phyloP scores from a whole-genome alignment of 1,284 basidiomycete genomes.

The Rhodotorula sp. region DNA sequence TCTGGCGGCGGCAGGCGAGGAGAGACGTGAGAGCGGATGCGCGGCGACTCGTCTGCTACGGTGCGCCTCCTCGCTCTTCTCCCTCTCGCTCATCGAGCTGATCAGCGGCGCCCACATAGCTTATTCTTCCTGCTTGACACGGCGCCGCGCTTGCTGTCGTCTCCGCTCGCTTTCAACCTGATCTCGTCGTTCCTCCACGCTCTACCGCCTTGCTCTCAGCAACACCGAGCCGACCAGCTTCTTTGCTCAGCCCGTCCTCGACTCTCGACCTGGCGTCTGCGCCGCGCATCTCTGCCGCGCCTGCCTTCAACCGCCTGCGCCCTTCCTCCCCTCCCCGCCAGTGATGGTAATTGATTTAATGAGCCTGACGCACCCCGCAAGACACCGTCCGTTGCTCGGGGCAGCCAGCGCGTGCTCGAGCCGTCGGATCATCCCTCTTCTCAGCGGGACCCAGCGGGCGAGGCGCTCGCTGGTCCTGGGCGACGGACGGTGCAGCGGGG shows the following conservation, averaged over 20 bases:
- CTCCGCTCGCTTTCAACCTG: background rate
- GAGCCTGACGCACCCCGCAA: slow-evolving; percentile 10
- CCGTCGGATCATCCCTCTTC: background rate
- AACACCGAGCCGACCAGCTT: background rate
- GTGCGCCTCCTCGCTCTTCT: background rate
- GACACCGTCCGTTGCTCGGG: background rate
- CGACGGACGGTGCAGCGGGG: background rate
- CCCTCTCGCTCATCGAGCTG: background rate
- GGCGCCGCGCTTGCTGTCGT: background rate
- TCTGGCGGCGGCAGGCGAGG: background rate
- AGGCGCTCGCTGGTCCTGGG: background rate
- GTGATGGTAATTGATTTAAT: slow-evolving; percentile 32
- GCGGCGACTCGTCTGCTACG: no score
- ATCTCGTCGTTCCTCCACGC: no score
- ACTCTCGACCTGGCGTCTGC: background rate
- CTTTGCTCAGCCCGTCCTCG: background rate
- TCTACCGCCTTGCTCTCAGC: background rate
- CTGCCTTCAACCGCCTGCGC: no score
- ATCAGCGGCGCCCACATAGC: background rate
- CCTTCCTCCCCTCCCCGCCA: background rate
- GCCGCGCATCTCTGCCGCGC: background rate
- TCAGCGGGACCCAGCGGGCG: background rate
- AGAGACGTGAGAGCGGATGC: background rate
- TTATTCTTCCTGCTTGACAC: background rate
- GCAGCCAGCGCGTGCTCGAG: background rate